These are phyloP conservation scores for Cladophialophora exuberans DNA, from an alignment of 2,329 filamentous ascomycete species.

Conservation along the genomic window DNA sequence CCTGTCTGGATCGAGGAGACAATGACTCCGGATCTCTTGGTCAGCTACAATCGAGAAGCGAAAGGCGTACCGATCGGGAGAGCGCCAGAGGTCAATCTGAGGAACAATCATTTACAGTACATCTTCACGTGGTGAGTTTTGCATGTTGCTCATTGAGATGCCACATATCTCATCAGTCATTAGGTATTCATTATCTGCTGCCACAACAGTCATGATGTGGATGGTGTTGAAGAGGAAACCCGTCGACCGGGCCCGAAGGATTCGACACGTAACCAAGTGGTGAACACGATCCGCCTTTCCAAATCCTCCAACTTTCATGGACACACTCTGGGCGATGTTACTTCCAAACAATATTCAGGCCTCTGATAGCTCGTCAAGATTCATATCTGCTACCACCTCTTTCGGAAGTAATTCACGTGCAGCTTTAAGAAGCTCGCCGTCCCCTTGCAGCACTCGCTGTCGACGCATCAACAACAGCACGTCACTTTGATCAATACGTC, in stretches of 20 bases:
- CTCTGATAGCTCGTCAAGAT: slow-evolving; percentile 52
- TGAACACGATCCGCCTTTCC: slow-evolving; percentile 46
- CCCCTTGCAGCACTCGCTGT: slow-evolving; percentile 29
- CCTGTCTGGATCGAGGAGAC: slow-evolving; percentile 95
- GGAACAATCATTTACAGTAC: slow-evolving; percentile 97
- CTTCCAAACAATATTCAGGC: slow-evolving; percentile 8
- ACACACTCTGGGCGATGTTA: not conserved
- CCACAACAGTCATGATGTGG: slow-evolving; percentile 93
- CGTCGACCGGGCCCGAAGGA: slow-evolving; percentile 70
- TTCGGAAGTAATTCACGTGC: slow-evolving; percentile 80
- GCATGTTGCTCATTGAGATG: slow-evolving; percentile 12
- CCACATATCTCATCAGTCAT: slow-evolving; percentile 34
- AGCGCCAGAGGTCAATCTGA: slow-evolving; percentile 83
- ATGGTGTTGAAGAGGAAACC: slow-evolving; percentile 90
- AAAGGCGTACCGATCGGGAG: slow-evolving; percentile 89
- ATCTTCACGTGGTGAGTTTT: slow-evolving; percentile 91
- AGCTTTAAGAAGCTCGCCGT: slow-evolving; percentile 46
- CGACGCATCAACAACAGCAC: slow-evolving; percentile 80
- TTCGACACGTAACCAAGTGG: slow-evolving; percentile 78
- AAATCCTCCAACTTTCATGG: not conserved
- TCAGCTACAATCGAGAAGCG: slow-evolving; percentile 72
- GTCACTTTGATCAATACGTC: slow-evolving; percentile 78
- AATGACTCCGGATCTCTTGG: slow-evolving; percentile 81
- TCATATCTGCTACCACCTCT: slow-evolving; percentile 80
- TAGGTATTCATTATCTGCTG: slow-evolving; percentile 83